These are phyloP conservation scores for Hypoxylon cercidicola DNA, from an alignment of 495 filamentous ascomycete species.

Conservation along the genomic window DNA sequence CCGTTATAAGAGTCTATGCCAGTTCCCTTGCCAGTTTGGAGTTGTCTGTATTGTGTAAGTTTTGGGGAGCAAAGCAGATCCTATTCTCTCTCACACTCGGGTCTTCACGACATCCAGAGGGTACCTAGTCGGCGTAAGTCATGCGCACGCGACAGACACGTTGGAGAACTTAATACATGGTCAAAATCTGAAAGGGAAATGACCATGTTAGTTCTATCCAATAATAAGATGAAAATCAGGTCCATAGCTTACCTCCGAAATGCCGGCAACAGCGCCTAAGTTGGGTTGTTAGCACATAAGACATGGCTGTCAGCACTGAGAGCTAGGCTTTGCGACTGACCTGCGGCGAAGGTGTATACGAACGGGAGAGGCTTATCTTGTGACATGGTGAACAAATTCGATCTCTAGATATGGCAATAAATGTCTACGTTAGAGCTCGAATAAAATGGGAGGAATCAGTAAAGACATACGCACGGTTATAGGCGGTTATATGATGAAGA, in stretches of 20 bases:
- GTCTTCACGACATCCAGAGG: slow-evolving; percentile 99
- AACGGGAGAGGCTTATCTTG: slow-evolving; percentile 80
- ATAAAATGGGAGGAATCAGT: slow-evolving; percentile 16
- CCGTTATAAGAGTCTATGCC: slow-evolving; percentile 89
- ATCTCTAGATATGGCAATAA: slow-evolving; percentile 8
- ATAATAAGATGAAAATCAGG: neutral
- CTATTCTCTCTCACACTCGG: slow-evolving; percentile 74
- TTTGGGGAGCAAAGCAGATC: slow-evolving; percentile 10
- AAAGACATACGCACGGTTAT: slow-evolving; percentile 35
- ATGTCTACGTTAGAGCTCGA: slow-evolving; percentile 1
- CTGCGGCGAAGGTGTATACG: slow-evolving; percentile 85
- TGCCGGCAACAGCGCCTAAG: slow-evolving; percentile 83
- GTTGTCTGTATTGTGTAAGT: slow-evolving; percentile 69
- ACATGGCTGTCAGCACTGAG: neutral
- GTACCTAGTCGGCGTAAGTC: slow-evolving; percentile 83
- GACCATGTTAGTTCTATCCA: slow-evolving; percentile 16
- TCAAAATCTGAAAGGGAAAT: slow-evolving; percentile 18
- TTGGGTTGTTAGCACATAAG: slow-evolving; percentile 26
- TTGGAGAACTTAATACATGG: slow-evolving; percentile 32
- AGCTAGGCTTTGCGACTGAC: slow-evolving; percentile 52
- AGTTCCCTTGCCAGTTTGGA: slow-evolving; percentile 76
- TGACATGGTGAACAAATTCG: slow-evolving; percentile 63
- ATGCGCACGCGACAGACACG: slow-evolving; percentile 47
- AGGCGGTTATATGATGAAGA: slow-evolving; percentile 32
- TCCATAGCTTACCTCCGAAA: slow-evolving; percentile 78